A percentile compares a stretch with the other conserved stretches of the same genome.
phyloP scores from a whole-genome alignment of 2,329 filamentous ascomycete species.

The Venturia oleaginea region DNA sequence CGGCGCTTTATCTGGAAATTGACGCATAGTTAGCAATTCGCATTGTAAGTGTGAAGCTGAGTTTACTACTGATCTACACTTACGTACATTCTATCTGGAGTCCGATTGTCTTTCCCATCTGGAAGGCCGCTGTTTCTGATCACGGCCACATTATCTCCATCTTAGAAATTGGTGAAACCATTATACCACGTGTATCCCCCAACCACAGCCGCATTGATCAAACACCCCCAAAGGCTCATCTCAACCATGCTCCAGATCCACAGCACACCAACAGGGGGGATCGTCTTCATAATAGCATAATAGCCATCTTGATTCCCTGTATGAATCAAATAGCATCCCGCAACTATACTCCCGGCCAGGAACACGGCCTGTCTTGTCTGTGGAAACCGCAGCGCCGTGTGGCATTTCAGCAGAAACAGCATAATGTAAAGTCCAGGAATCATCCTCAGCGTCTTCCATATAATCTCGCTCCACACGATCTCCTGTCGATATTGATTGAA shows the following conservation, averaged over 20 bases:
- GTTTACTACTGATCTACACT: too few relatives aligned
- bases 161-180: not conserved
- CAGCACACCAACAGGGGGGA: slow-evolving; percentile 77
- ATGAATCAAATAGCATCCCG: slow-evolving; percentile 72
- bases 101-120: not conserved
- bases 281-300: slow-evolving; percentile 81
- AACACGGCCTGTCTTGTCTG: slow-evolving; percentile 42
- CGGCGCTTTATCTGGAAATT: not conserved
- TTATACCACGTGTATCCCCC: not conserved
- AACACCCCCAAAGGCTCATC: slow-evolving; percentile 41
- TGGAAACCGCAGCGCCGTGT: slow-evolving; percentile 27
- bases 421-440: slow-evolving; percentile 36
- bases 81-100: too few relatives aligned
- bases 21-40: not conserved
- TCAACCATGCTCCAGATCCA: slow-evolving; percentile 95
- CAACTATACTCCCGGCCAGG: slow-evolving; percentile 47
- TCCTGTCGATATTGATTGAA: slow-evolving; percentile 68
- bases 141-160: not conserved
- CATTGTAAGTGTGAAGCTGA: too few relatives aligned
- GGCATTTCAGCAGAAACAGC: slow-evolving; percentile 35
- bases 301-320: slow-evolving; percentile 75
- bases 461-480: slow-evolving; percentile 50
- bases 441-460: slow-evolving; percentile 40
- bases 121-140: not conserved
- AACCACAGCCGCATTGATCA: not conserved